A percentile compares a stretch with the other conserved stretches of the same genome.
Evolutionary conservation across 148 eudicot species (phyloP).

Genomic region (Nepenthes gracilis): DNA sequence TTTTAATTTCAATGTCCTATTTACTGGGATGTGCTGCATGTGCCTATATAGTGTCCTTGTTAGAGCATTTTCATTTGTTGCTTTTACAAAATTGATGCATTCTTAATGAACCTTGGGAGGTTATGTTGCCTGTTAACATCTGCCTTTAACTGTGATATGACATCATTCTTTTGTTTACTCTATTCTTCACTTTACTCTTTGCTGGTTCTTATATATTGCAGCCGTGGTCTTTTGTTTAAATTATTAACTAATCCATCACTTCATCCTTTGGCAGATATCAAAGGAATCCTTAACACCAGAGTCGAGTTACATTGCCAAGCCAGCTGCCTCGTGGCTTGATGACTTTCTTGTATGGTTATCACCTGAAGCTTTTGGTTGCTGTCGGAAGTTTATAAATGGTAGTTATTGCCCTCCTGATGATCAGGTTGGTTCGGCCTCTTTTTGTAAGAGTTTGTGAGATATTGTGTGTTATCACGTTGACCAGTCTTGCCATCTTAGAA

Average conservation of each 20-base stretch:
- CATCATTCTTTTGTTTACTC: too few species aligned
- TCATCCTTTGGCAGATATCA: constrained; percentile 40
- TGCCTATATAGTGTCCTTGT: too few species aligned
- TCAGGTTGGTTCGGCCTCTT: constrained; percentile 38
- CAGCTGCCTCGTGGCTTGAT: constrained; percentile 80
- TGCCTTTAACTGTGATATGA: too few species aligned
- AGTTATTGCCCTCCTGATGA: constrained; percentile 75
- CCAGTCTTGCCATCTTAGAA: not conserved
- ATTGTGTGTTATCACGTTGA: not conserved
- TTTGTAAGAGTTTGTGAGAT: not conserved
- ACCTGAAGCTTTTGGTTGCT: constrained; percentile 77
- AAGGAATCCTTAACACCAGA: constrained; percentile 56
- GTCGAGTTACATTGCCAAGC: constrained; percentile 59
- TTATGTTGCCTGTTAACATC: too few species aligned
- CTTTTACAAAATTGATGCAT: too few species aligned
- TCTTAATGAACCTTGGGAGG: too few species aligned
- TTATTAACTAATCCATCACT: not conserved
- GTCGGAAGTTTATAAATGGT: constrained; percentile 51
- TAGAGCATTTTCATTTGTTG: too few species aligned
- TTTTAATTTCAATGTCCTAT: too few species aligned
- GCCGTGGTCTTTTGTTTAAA: too few species aligned
- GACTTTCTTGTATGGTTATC: constrained; percentile 79
- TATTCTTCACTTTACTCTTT: too few species aligned
- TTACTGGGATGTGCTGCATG: too few species aligned
- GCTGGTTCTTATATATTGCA: too few species aligned